Evolutionary conservation across 306 rosid species (phyloP).

Genomic region (Inga laurina): DNA sequence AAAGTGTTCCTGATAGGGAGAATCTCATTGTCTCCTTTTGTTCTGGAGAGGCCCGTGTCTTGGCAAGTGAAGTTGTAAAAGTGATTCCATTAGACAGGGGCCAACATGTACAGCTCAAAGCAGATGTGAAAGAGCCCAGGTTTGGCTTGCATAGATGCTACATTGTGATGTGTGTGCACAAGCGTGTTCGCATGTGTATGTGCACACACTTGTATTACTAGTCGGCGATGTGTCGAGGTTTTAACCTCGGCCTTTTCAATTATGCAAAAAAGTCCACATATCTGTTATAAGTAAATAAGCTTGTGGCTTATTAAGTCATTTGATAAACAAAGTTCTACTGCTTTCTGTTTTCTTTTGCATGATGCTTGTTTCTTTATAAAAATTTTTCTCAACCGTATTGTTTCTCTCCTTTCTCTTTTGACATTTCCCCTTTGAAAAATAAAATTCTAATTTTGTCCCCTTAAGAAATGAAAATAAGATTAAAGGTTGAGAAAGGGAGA

Average conservation of each 20-base stretch:
- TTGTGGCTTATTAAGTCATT: not conserved
- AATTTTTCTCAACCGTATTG: not conserved
- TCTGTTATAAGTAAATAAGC: not conserved
- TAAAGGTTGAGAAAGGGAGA: not conserved
- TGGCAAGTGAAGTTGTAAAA: conserved; percentile 82
- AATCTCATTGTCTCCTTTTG: conserved; percentile 87
- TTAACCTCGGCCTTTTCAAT: not conserved
- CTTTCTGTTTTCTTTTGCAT: not conserved
- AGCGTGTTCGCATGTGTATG: not conserved
- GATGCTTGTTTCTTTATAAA: not conserved
- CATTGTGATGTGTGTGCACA: not conserved
- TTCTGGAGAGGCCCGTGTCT: conserved; percentile 88
- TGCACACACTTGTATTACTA: not conserved
- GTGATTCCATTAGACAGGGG: conserved; percentile 95
- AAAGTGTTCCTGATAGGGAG: conserved; percentile 74
- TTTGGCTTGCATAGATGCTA: conserved; percentile 34
- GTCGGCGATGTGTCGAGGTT: not conserved
- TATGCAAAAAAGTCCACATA: not conserved
- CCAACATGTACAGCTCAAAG: conserved; percentile 90
- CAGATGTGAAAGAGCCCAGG: conserved; percentile 92
- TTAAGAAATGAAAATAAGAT: not conserved
- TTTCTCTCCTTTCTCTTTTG: not conserved
- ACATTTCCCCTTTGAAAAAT: not conserved
- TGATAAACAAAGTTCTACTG: not conserved
- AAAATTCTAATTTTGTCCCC: not conserved